Conservation (phyloP, 2,329 filamentous ascomycete species). For the Verticillium nonalfalfae region DNA sequence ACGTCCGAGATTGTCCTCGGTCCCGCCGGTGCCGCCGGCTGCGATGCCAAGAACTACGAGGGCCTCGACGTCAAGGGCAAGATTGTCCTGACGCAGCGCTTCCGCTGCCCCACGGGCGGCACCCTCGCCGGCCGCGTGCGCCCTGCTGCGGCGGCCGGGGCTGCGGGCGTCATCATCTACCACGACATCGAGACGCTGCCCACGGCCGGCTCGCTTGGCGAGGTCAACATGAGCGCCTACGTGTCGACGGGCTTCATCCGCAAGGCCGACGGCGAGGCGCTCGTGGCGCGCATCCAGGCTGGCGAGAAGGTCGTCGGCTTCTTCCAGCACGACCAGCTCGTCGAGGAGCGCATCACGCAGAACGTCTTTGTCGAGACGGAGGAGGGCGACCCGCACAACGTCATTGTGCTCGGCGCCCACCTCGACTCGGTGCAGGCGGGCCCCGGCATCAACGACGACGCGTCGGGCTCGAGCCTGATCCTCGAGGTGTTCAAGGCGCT, state of each 20-base stretch:
- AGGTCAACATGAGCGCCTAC: constrained; percentile 19
- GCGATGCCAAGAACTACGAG: constrained; percentile 18
- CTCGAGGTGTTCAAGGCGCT: constrained; percentile 34
- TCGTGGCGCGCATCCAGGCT: constrained; percentile 28
- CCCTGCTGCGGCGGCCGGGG: constrained; percentile 20
- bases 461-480: constrained; percentile 32
- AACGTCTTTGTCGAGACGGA: constrained; percentile 40
- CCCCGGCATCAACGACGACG: constrained; percentile 40
- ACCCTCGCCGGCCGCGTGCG: constrained; percentile 23
- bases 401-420: constrained; percentile 36
- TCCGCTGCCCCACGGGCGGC: constrained; percentile 20
- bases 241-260: constrained; percentile 22
- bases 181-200: constrained; percentile 22
- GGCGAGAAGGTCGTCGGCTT: constrained; percentile 29
- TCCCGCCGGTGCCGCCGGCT: constrained; percentile 18
- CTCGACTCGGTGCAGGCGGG: constrained; percentile 36
- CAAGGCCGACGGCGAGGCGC: constrained; percentile 29
- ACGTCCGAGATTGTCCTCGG: constrained; percentile 22
- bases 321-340: constrained; percentile 25
- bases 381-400: constrained; percentile 33
- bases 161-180: constrained; percentile 22
- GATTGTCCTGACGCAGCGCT: constrained; percentile 25
- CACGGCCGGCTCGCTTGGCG: constrained; percentile 21
- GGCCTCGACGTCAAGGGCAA: constrained; percentile 20
- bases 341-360: constrained; percentile 33